Evolutionary conservation across 2,329 filamentous ascomycete genomes (phyloP).

Genomic region (Tothia fuscella): DNA sequence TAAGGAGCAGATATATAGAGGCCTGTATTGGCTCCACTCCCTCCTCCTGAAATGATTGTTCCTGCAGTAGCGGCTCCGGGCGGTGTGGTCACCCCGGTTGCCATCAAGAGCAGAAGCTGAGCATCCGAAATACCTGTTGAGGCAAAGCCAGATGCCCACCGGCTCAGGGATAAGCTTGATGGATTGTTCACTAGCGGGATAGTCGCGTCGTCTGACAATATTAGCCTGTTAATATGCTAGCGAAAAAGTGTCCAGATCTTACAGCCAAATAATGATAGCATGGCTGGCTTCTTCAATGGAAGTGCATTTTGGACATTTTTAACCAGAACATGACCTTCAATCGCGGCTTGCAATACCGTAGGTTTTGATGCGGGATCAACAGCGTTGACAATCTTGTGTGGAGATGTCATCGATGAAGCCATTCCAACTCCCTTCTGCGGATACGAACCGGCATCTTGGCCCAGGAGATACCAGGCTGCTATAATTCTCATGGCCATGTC

Average conservation of each 20-base stretch:
- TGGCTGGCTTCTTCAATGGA: slow-evolving; percentile 37
- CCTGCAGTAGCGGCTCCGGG: slow-evolving; percentile 19
- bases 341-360: slow-evolving; percentile 41
- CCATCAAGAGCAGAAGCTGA: neutral
- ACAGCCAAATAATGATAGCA: slow-evolving; percentile 33
- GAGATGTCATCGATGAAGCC: neutral
- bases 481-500: slow-evolving; percentile 23
- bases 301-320: slow-evolving; percentile 47
- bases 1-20: slow-evolving; percentile 24
- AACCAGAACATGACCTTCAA: slow-evolving; percentile 48
- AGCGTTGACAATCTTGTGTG: slow-evolving; percentile 34
- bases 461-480: slow-evolving; percentile 14
- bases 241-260: no score
- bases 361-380: slow-evolving; percentile 38
- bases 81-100: neutral
- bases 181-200: slow-evolving; percentile 8
- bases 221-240: no score
- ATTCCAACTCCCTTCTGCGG: slow-evolving; percentile 5
- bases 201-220: neutral
- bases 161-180: neutral
- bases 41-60: slow-evolving; percentile 24
- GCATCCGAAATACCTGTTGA: slow-evolving; percentile 3
- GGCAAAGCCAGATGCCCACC: slow-evolving; percentile 11
- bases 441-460: slow-evolving; percentile 1
- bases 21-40: slow-evolving; percentile 22